Conservation (phyloP, 345 rosid genomes). For the Excoecaria cochinchinensis region DNA sequence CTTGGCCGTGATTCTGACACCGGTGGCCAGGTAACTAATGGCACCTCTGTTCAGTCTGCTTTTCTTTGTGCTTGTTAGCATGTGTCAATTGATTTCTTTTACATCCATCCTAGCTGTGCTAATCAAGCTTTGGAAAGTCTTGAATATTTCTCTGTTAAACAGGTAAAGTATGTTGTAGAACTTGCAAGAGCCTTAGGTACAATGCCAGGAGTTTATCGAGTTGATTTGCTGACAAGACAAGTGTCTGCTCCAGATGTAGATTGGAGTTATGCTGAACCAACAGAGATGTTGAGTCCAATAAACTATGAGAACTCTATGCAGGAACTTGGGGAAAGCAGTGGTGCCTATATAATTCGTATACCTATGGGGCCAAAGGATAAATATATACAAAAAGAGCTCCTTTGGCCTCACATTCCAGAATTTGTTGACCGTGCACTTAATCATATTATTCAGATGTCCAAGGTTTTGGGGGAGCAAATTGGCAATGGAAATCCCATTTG, state of each 20-base stretch:
- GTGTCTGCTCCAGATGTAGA: conserved; percentile 79
- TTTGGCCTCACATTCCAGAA: conserved; percentile 95
- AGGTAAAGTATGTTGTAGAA: conserved; percentile 87
- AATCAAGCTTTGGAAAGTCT: conserved; percentile 2
- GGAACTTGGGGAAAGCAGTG: conserved; percentile 96
- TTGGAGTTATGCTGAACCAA: conserved; percentile 92
- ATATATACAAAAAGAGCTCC: conserved; percentile 77
- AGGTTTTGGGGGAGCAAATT: conserved; percentile 89
- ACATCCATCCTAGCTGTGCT: background rate
- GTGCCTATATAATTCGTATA: conserved; percentile 86
- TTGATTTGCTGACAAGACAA: conserved; percentile 80
- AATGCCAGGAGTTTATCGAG: conserved; percentile 86
- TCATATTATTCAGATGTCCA: conserved; percentile 90
- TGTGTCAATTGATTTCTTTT: background rate
- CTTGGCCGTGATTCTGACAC: conserved; percentile 91
- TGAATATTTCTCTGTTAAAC: conserved; percentile 13
- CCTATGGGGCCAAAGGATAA: conserved; percentile 94
- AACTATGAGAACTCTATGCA: conserved; percentile 62
- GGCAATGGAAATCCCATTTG: conserved; percentile 82
- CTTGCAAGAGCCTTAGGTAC: conserved; percentile 85
- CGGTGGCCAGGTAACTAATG: conserved; percentile 67
- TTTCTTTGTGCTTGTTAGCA: conserved; percentile 10
- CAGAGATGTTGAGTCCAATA: conserved; percentile 77
- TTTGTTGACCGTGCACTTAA: conserved; percentile 93
- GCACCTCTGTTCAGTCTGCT: conserved; percentile 7